Base-by-base conservation (phyloP, 805 yeast genomes). In the Ogataea trehaloabstinens region DNA sequence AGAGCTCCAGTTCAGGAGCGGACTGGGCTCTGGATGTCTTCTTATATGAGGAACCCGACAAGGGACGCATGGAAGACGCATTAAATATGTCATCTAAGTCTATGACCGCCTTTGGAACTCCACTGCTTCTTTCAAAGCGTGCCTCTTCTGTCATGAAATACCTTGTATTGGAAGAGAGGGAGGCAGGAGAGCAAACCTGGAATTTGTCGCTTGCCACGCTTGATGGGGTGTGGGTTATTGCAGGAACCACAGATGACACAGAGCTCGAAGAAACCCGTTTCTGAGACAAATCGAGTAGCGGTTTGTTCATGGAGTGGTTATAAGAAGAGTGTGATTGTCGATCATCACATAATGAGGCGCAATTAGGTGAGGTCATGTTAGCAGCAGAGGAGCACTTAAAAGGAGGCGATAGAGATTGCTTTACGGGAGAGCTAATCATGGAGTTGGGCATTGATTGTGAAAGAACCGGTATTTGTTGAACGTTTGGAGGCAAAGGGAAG, bases 61-160 rank as follows among this genome's bases (percentile, higher is more conserved):
- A 25, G 16, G 42, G 35, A 19, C 15, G 29, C 16, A 32, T 30
- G 2, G 40, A 12, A n/a, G 37, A 20, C 6, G 43, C 45, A 30
- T 40, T 52, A 28, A 55, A 47, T 4, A 60, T 50, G 38, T 56
- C 64, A 42, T 63, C 66, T 36, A 63, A 51, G 46, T 63, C 61
- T 15, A 63, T 63, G 12, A 62, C 45, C 1, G 67, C 62, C 31
- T 62, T 53, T 1, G 67, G 66, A 19, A 61, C 49, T 13, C 44
- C 36, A 5, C 63, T 49, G 38, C 48, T 48, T 30, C 41, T 38
- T 17, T 58, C 56, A 34, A 52, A 57, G 27, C 38, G 43, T 1
- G 58, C 53, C 31, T 60, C 65, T 40, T 62, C 64, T 5, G 67
- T 60, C 46, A 62, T 49, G 34, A 56, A 62, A 28, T 56, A 55